Base-by-base conservation (phyloP, 1,139 yeast genomes). In the Candida labiduridarum region DNA sequence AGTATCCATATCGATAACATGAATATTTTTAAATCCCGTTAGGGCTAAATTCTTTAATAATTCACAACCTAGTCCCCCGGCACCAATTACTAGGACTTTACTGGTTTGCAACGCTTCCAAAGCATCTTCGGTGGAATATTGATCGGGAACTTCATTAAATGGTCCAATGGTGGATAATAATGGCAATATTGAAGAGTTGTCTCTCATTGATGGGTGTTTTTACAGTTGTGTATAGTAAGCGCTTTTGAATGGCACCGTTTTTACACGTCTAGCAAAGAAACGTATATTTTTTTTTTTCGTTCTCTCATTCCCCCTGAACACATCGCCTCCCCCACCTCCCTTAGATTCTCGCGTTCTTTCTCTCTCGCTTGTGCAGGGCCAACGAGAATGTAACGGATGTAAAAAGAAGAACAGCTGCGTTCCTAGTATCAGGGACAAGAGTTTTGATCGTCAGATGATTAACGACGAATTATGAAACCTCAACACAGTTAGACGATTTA, bases 1-100 rank as follows among this genome's bases (percentile, higher is more conserved):
- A 1, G 96, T 90, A 67, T 94, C 98, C 96, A 92, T 89, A 64
- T 94, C 99, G 40, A 94, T 89, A 15, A 94, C 85, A 59, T 89
- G 87, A 40, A 94, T 84, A 52, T 85, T 74, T 47, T 73, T 74
- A 61, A 92, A 88, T 3, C 96, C 96, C 2, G 86, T 76, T 49
- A 89, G 72, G 0, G 95, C 94, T 46, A 94, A 72, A 66, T 91
- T 84, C 70, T 92, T 92, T 47, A 94, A 71, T 35, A 94, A 84
- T 67, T 94, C 98, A 71, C 98, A 94, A 0, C 99, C 99, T 10
- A 94, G 72, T 0, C 99, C 99, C 1, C 98, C 98, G 1, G 98
- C 97, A 0, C 99, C 98, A 39, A 92, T 73, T 1, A 87, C 85
- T 55, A 78, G 74, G 55, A 83, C 65, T 51, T 71, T 71, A 18